A percentile compares a stretch with the other conserved stretches of the same genome.
These are phyloP conservation scores for Talaromyces sp. DNA, from an alignment of 2,329 filamentous ascomycete genomes.

Conservation along the genomic window DNA sequence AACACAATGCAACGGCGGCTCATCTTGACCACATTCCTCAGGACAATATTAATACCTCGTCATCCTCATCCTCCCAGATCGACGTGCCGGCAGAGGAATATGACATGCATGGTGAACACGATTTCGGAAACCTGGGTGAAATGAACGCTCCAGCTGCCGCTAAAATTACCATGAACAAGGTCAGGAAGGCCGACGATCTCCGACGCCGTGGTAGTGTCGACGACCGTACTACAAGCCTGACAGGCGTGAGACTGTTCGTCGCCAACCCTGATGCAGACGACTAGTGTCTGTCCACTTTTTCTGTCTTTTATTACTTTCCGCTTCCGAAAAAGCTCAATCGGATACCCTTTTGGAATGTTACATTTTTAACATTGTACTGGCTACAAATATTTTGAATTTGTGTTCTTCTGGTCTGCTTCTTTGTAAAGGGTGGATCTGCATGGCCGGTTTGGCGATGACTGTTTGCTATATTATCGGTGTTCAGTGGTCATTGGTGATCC, in stretches of 20 bases:
- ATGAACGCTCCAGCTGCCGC: constrained; percentile 47
- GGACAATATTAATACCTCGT: background rate
- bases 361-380: constrained; percentile 1
- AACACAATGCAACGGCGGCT: constrained; percentile 29
- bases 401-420: background rate
- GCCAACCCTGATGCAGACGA: constrained; percentile 47
- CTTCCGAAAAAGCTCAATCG: constrained; percentile 11
- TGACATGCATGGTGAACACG: constrained; percentile 47
- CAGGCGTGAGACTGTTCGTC: constrained; percentile 45
- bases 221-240: constrained; percentile 48
- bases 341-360: constrained; percentile 14
- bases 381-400: background rate
- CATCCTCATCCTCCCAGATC: constrained; percentile 8
- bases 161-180: constrained; percentile 37
- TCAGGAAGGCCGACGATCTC: constrained; percentile 44
- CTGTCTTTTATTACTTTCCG: background rate
- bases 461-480: constrained; percentile 2
- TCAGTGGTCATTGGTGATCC: background rate
- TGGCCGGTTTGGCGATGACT: constrained; percentile 9
- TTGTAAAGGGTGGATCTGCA: background rate
- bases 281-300: background rate
- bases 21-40: constrained; percentile 21
- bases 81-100: constrained; percentile 25
- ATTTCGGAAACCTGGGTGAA: constrained; percentile 54
- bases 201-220: constrained; percentile 49